Percentiles rank a stretch among this genome's conserved stretches.
Conservation (phyloP, 768 basidiomycete species). For the Lentinula aciculospora region DNA sequence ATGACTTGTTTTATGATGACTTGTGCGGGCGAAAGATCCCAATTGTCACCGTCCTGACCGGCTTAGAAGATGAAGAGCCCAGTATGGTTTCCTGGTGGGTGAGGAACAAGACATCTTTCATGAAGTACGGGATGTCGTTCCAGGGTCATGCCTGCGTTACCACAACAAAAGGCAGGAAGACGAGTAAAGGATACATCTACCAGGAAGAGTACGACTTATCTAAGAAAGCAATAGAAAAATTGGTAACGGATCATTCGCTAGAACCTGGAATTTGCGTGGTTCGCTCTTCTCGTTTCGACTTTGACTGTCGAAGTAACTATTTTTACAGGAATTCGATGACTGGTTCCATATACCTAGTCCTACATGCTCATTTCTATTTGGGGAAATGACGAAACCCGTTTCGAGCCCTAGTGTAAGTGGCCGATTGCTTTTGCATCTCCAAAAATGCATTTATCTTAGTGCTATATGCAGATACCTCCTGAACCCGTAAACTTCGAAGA, state of each 20-base stretch:
- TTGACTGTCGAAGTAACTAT: too few relatives aligned
- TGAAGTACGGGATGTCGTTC: conserved; percentile 23
- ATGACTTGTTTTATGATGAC: conserved; percentile 29
- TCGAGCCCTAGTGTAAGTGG: too few relatives aligned
- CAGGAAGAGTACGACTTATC: conserved; percentile 26
- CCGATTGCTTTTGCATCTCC: too few relatives aligned
- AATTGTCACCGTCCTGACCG: conserved; percentile 29
- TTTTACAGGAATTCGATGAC: too few relatives aligned
- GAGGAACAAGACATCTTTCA: conserved; percentile 20
- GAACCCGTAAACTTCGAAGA: too few relatives aligned
- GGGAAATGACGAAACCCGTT: too few relatives aligned
- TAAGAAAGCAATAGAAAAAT: neutral
- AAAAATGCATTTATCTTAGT: too few relatives aligned
- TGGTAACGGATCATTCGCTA: neutral
- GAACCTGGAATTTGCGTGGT: too few relatives aligned
- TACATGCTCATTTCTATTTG: too few relatives aligned
- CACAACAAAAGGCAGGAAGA: conserved; percentile 16
- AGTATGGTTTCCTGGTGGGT: conserved; percentile 25
- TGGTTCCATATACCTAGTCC: too few relatives aligned
- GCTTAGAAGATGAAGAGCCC: conserved; percentile 26
- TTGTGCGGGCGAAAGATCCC: conserved; percentile 33
- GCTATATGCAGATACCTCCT: too few relatives aligned
- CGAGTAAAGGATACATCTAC: conserved; percentile 13
- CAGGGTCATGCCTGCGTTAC: conserved; percentile 25
- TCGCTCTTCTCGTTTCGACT: too few relatives aligned